Evolutionary conservation across 2,329 filamentous ascomycete genomes (phyloP).

Genomic region (Botrytis paeoniae): DNA sequence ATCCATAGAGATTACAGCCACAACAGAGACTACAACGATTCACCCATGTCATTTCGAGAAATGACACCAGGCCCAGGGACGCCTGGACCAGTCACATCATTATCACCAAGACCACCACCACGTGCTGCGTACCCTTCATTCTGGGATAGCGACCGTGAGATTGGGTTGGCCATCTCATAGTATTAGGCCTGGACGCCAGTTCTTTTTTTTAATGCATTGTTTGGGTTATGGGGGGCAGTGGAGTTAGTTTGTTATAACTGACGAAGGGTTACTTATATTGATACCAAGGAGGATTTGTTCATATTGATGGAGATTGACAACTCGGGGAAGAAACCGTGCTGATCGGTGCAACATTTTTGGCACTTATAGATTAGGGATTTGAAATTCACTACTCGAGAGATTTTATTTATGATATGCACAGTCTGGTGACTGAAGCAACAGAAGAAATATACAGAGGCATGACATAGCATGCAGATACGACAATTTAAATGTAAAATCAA

Average conservation of each 20-base stretch:
- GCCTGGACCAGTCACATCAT: conserved; percentile 1
- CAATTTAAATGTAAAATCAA: background rate
- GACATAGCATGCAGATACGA: background rate
- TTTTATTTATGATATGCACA: background rate
- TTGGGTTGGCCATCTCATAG: conserved; percentile 19
- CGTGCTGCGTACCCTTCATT: background rate
- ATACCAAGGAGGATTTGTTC: conserved; percentile 18
- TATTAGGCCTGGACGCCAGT: conserved; percentile 13
- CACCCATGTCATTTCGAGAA: conserved; percentile 21
- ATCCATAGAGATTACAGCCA: conserved; percentile 22
- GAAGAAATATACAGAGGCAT: background rate
- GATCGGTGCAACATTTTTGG: background rate
- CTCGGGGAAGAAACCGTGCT: background rate
- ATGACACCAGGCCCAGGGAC: background rate
- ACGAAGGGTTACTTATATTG: conserved; percentile 5
- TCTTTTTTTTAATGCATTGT: conserved; percentile 6
- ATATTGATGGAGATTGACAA: conserved; percentile 1
- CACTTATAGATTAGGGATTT: background rate
- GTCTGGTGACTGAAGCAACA: conserved; percentile 7
- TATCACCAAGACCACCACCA: conserved; percentile 12
- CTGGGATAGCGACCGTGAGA: conserved; percentile 16
- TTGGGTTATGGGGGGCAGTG: background rate
- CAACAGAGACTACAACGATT: conserved; percentile 25
- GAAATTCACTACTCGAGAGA: conserved; percentile 27
- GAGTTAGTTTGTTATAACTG: conserved; percentile 17